Evolutionary conservation across 495 filamentous ascomycete genomes (phyloP).

Genomic region (Penicillium flavigenum): DNA sequence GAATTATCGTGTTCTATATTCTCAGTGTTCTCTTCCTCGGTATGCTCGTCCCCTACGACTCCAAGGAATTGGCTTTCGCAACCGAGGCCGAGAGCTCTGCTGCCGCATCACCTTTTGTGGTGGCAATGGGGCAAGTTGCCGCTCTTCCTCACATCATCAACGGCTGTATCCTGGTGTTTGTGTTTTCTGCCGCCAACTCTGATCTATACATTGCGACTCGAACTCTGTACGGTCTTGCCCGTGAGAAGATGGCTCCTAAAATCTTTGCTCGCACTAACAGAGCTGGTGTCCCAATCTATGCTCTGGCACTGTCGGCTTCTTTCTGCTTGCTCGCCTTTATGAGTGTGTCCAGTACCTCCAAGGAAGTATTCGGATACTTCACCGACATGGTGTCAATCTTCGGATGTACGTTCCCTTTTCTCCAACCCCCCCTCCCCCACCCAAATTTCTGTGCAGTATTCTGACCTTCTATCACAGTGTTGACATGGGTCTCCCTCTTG

Average conservation of each 20-base stretch:
- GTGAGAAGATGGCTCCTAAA: conserved; percentile 63
- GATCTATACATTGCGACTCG: conserved; percentile 66
- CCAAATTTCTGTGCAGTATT: background rate
- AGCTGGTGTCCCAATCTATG: conserved; percentile 66
- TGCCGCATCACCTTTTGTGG: conserved; percentile 52
- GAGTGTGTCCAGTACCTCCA: conserved; percentile 60
- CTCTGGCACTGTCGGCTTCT: conserved; percentile 54
- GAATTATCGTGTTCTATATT: conserved; percentile 69
- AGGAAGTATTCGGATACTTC: conserved; percentile 70
- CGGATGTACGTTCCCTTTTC: conserved; percentile 40
- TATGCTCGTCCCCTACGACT: conserved; percentile 48
- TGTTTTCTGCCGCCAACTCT: conserved; percentile 67
- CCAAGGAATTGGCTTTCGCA: conserved; percentile 47
- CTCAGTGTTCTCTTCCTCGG: conserved; percentile 43
- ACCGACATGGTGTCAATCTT: conserved; percentile 74
- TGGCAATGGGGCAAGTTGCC: conserved; percentile 47
- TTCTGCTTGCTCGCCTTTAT: conserved; percentile 67
- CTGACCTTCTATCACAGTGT: background rate
- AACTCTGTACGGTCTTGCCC: conserved; percentile 69
- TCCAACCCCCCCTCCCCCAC: conserved; percentile 39
- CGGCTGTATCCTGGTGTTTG: conserved; percentile 63
- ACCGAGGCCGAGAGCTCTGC: conserved; percentile 2
- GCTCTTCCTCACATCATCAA: conserved; percentile 51
- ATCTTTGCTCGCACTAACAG: conserved; percentile 63
- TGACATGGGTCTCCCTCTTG: conserved; percentile 66